These are phyloP conservation scores for Boletus eberwhitei DNA, from an alignment of 768 basidiomycete genomes.

Conservation along the genomic window DNA sequence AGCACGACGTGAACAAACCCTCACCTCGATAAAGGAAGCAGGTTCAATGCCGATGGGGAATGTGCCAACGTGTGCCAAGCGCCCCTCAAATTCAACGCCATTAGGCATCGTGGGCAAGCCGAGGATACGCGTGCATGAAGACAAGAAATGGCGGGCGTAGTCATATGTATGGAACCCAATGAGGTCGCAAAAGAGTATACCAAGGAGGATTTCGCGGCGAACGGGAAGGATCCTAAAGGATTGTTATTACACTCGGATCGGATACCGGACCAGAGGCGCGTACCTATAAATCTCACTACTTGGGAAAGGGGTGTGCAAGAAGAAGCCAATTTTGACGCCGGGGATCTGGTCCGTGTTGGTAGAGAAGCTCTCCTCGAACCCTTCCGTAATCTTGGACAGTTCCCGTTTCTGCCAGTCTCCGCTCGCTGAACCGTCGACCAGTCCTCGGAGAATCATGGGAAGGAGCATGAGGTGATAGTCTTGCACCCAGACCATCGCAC, in stretches of 20 bases:
- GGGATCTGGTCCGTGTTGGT: conserved; percentile 40
- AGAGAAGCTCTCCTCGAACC: conserved; percentile 50
- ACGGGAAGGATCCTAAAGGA: conserved; percentile 85
- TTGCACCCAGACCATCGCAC: conserved; percentile 99
- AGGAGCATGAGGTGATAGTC: conserved; percentile 98
- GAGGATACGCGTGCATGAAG: conserved; percentile 95
- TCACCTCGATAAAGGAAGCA: conserved; percentile 78
- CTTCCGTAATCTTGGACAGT: conserved; percentile 68
- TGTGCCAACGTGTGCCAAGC: conserved; percentile 94
- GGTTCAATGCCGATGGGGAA: conserved; percentile 99
- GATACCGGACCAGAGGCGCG: conserved; percentile 27
- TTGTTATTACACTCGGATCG: conserved; percentile 6
- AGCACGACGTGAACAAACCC: conserved; percentile 10
- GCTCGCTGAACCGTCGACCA: conserved; percentile 68
- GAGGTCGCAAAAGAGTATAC: conserved; percentile 91
- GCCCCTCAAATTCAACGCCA: conserved; percentile 93
- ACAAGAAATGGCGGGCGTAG: conserved; percentile 98
- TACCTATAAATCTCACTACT: conserved; percentile 96
- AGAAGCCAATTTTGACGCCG: conserved; percentile 94
- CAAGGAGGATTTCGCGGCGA: conserved; percentile 94
- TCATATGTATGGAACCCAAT: conserved; percentile 99
- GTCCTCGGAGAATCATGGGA: conserved; percentile 88
- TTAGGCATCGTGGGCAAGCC: conserved; percentile 96
- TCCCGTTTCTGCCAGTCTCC: conserved; percentile 60
- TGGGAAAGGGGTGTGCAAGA: conserved; percentile 97